Evolutionary conservation across 2,329 filamentous ascomycete species (phyloP).

Genomic region (Xylaria sp.): DNA sequence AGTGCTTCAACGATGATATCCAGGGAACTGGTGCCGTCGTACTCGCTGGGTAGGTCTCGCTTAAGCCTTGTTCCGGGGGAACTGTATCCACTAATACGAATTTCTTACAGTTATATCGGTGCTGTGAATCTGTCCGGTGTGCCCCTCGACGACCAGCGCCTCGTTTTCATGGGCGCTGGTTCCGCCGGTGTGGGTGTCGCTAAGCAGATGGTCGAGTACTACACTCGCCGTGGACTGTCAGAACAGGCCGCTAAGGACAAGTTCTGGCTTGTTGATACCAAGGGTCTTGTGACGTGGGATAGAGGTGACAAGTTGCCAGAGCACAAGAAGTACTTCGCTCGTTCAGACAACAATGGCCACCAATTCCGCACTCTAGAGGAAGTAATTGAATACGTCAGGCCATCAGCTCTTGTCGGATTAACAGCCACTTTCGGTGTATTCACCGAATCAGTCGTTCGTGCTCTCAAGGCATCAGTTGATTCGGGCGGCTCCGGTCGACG

Average conservation of each 20-base stretch:
- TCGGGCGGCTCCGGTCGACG: conserved; percentile 74
- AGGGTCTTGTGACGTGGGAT: conserved; percentile 92
- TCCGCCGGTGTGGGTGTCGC: conserved; percentile 97
- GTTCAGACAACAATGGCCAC: conserved; percentile 70
- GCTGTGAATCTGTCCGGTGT: conserved; percentile 86
- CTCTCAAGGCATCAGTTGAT: conserved; percentile 72
- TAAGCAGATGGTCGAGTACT: conserved; percentile 97
- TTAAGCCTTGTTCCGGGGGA: too few relatives aligned
- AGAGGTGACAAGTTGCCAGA: conserved; percentile 93
- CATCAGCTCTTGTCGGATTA: conserved; percentile 92
- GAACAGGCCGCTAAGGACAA: conserved; percentile 88
- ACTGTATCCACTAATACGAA: conserved; percentile 32
- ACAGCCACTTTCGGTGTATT: conserved; percentile 96
- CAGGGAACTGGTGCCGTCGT: conserved; percentile 97
- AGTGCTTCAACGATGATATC: conserved; percentile 98
- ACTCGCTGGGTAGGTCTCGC: conserved; percentile 74
- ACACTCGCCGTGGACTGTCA: conserved; percentile 88
- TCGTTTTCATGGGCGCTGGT: conserved; percentile 96
- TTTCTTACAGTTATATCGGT: conserved; percentile 62
- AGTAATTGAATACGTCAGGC: conserved; percentile 94
- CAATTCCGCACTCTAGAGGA: conserved; percentile 85
- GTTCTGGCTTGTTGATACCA: conserved; percentile 98
- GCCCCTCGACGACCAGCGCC: conserved; percentile 86
- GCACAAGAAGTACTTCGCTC: conserved; percentile 81
- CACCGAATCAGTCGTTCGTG: conserved; percentile 83